Percentiles rank a stretch among this genome's conserved stretches.
Conservation (phyloP, 495 filamentous ascomycete genomes). For the Neurospora africana region DNA sequence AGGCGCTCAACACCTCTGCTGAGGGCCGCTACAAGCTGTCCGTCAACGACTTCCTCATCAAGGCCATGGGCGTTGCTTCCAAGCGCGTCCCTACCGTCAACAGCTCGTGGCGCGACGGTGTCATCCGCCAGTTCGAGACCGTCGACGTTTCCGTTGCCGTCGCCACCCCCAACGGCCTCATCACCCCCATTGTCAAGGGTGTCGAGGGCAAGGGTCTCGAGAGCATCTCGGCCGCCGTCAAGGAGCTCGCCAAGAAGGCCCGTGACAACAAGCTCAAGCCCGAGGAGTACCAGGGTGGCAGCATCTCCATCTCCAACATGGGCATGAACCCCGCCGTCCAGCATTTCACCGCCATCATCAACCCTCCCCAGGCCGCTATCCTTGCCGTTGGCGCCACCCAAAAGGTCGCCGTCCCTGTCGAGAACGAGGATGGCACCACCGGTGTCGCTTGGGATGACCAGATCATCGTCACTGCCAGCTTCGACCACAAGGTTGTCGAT, state of each 20-base stretch:
- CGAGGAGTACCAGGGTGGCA: slow-evolving; percentile 97
- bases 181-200: slow-evolving; percentile 91
- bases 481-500: slow-evolving; percentile 88
- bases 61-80: slow-evolving; percentile 79
- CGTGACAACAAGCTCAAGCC: slow-evolving; percentile 97
- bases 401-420: slow-evolving; percentile 85
- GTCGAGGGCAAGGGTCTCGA: slow-evolving; percentile 76
- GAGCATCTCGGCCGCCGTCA: slow-evolving; percentile 77
- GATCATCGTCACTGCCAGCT: slow-evolving; percentile 86
- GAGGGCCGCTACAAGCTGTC: slow-evolving; percentile 97
- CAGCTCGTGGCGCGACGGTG: slow-evolving; percentile 81
- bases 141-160: slow-evolving; percentile 93
- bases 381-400: slow-evolving; percentile 87
- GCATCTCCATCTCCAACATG: slow-evolving; percentile 99
- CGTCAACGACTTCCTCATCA: slow-evolving; percentile 98
- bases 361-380: slow-evolving; percentile 94
- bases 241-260: slow-evolving; percentile 92
- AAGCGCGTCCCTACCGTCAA: slow-evolving; percentile 93
- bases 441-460: slow-evolving; percentile 90
- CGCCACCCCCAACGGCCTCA: slow-evolving; percentile 84
- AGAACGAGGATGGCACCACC: slow-evolving; percentile 69
- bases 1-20: slow-evolving; percentile 77
- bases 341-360: slow-evolving; percentile 98
- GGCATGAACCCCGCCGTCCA: slow-evolving; percentile 97
- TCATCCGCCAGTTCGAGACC: slow-evolving; percentile 84